Conservation (phyloP, 768 basidiomycete species). For the Gelatoporia subvermispora region DNA sequence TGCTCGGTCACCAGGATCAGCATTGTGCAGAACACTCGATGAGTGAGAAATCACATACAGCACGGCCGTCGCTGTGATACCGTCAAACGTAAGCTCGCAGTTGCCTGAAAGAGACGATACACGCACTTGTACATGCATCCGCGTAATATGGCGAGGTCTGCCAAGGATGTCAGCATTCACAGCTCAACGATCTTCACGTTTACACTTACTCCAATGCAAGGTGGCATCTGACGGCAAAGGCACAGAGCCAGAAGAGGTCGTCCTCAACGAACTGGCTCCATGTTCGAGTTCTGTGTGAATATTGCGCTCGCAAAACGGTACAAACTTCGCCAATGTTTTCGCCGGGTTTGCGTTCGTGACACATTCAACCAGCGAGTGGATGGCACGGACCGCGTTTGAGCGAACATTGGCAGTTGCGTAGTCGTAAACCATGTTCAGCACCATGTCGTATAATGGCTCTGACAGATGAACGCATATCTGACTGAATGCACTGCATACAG, state of each 20-base stretch:
- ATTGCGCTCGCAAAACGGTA: conserved; percentile 64
- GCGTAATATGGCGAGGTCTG: conserved; percentile 70
- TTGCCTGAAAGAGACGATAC: not conserved
- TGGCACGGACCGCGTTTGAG: conserved; percentile 80
- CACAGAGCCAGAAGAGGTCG: conserved; percentile 58
- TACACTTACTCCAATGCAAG: conserved; percentile 74
- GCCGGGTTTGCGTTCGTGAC: conserved; percentile 74
- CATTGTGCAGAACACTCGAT: not conserved
- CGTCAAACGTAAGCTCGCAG: not conserved
- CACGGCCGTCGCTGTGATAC: conserved; percentile 43
- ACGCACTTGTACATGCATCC: conserved; percentile 80
- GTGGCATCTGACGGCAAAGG: conserved; percentile 79
- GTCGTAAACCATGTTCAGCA: conserved; percentile 77
- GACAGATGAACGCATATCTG: conserved; percentile 75
- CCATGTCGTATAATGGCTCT: conserved; percentile 71
- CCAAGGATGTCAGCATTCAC: conserved; percentile 6
- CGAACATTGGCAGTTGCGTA: conserved; percentile 79
- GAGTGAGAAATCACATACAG: conserved; percentile 35
- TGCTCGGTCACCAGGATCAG: conserved; percentile 6
- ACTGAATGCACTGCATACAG: conserved; percentile 69
- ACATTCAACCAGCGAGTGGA: conserved; percentile 82
- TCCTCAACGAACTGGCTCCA: conserved; percentile 72
- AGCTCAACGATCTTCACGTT: not conserved
- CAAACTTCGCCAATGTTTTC: conserved; percentile 76
- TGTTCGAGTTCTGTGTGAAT: conserved; percentile 77